Conservation (phyloP, 345 rosid species). For the thale cress (Arabidopsis thaliana) region TAIR10.1 NC_003076.8:8005001-8005500, state of each 20-base stretch:
- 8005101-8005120: slow-evolving; percentile 22
- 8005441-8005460: slow-evolving; percentile 73
- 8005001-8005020: slow-evolving; percentile 38
- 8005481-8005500: slow-evolving; percentile 58
- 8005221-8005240: slow-evolving; percentile 42
- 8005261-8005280: slow-evolving; percentile 37
- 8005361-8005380: slow-evolving; percentile 69
- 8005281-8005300: slow-evolving; percentile 45
- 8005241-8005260: slow-evolving; percentile 43
- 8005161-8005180: not conserved
- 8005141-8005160: not conserved
- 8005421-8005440: slow-evolving; percentile 79
- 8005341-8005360: slow-evolving; percentile 68
- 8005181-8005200: not conserved
- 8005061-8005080: slow-evolving; percentile 13
- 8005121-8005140: not conserved
- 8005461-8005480: slow-evolving; percentile 86
- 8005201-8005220: not conserved
- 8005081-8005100: slow-evolving; percentile 31
- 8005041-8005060: slow-evolving; percentile 25
- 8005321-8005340: slow-evolving; percentile 28
- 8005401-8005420: slow-evolving; percentile 75
- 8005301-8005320: slow-evolving; percentile 29
- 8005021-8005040: slow-evolving; percentile 21
- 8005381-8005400: slow-evolving; percentile 46